Conservation (phyloP, 441 rosid species). For the Metrosideros polymorpha region DNA sequence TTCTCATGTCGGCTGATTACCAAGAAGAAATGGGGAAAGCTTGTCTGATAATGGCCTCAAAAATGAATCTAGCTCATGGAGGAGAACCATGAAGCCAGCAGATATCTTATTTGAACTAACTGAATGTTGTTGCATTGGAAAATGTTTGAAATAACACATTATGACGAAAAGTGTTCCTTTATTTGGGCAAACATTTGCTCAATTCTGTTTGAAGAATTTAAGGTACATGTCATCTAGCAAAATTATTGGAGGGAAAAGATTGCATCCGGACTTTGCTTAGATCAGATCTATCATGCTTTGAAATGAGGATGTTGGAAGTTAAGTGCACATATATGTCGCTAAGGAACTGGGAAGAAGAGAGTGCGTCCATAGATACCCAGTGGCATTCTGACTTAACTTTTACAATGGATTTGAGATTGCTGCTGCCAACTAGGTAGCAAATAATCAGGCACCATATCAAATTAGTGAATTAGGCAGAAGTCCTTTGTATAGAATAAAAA, state of each 20-base stretch:
- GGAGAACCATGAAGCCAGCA: not conserved
- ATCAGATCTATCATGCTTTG: not conserved
- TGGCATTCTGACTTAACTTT: not conserved
- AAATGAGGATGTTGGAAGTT: not conserved
- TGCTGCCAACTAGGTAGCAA: not conserved
- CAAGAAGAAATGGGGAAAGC: not conserved
- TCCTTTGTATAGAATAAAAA: no score
- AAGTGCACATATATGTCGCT: not conserved
- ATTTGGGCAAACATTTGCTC: not conserved
- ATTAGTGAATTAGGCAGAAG: not conserved
- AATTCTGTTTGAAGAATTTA: not conserved
- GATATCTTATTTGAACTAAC: not conserved
- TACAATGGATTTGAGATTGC: not conserved
- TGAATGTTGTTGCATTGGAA: not conserved
- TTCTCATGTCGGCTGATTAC: not conserved
- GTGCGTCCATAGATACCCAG: not conserved
- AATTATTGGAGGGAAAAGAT: not conserved
- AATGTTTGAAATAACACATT: not conserved
- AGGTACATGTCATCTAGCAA: not conserved
- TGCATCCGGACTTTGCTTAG: not conserved
- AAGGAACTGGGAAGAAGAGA: not conserved
- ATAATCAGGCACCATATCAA: not conserved
- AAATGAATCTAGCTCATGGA: not conserved
- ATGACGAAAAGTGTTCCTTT: not conserved
- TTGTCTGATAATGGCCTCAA: not conserved